Evolutionary conservation across 1,284 basidiomycete genomes (phyloP).

Genomic region (Rhodotorula sp.): DNA sequence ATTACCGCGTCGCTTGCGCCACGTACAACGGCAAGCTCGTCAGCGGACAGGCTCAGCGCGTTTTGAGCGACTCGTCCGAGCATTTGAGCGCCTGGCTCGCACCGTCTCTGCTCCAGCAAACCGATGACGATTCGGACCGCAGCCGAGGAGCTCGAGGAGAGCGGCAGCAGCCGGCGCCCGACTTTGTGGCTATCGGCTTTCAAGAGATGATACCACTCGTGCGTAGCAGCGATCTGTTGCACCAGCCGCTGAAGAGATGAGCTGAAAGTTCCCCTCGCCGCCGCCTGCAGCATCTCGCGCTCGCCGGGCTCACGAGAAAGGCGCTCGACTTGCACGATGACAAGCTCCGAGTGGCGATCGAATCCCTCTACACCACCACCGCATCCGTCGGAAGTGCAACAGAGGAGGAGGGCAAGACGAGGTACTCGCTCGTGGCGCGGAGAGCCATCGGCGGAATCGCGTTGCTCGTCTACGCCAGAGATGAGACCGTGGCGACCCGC

Average conservation of each 20-base stretch:
- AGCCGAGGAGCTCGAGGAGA: background rate
- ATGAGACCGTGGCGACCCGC: slow-evolving; percentile 60
- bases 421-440: slow-evolving; percentile 68
- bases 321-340: slow-evolving; percentile 31
- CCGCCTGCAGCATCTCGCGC: slow-evolving; percentile 44
- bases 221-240: slow-evolving; percentile 54
- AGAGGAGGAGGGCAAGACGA: slow-evolving; percentile 43
- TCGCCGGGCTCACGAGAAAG: slow-evolving; percentile 46
- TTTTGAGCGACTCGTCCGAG: slow-evolving; percentile 7
- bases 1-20: slow-evolving; percentile 46
- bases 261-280: slow-evolving; percentile 51
- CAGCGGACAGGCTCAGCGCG: slow-evolving; percentile 36
- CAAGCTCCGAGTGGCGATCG: slow-evolving; percentile 26
- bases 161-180: slow-evolving; percentile 53
- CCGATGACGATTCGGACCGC: background rate
- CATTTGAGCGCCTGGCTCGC: slow-evolving; percentile 48
- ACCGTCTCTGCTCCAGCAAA: background rate
- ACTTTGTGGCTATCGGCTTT: slow-evolving; percentile 83
- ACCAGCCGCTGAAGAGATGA: slow-evolving; percentile 53
- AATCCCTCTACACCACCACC: slow-evolving; percentile 41
- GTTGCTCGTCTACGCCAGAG: slow-evolving; percentile 72
- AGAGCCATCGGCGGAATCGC: slow-evolving; percentile 76
- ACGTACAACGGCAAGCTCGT: slow-evolving; percentile 49
- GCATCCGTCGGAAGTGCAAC: slow-evolving; percentile 63
- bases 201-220: slow-evolving; percentile 83